These are phyloP conservation scores for Cicer chorassanicum DNA, from an alignment of 306 rosid genomes.

Conservation along the genomic window DNA sequence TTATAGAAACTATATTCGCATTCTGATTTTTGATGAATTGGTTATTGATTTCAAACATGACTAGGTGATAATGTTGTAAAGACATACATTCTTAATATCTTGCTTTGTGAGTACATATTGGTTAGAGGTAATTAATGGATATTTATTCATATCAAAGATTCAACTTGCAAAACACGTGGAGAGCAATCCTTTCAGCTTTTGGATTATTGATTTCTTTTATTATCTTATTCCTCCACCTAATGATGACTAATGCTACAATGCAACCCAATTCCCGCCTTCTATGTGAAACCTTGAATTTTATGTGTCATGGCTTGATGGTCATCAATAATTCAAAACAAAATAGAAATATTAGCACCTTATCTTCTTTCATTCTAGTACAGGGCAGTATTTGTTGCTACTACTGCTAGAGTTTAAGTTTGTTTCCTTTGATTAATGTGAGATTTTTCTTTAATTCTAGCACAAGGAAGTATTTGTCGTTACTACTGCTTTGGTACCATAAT, in stretches of 20 bases:
- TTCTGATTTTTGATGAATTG: conserved; percentile 45
- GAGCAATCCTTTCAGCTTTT: conserved; percentile 27
- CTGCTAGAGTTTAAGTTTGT: too few relatives aligned
- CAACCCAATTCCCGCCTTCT: neutral
- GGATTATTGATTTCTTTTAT: neutral
- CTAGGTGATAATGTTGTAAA: conserved; percentile 47
- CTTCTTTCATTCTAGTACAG: too few relatives aligned
- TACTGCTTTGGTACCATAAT: too few relatives aligned
- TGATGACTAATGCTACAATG: conserved; percentile 21
- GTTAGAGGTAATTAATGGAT: conserved; percentile 34
- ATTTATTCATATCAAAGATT: conserved; percentile 45
- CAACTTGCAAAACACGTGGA: conserved; percentile 34
- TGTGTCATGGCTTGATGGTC: too few relatives aligned
- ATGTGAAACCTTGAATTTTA: neutral
- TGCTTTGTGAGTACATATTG: conserved; percentile 45
- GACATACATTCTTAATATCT: conserved; percentile 48
- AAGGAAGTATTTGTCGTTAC: too few relatives aligned
- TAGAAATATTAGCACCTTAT: too few relatives aligned
- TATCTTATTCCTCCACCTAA: neutral
- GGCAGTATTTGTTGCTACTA: too few relatives aligned
- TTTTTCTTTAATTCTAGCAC: too few relatives aligned
- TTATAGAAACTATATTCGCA: neutral
- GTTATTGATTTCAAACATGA: conserved; percentile 45
- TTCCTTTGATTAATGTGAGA: too few relatives aligned
- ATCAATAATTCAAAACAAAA: too few relatives aligned